Evolutionary conservation across 176 grass and related monocot genomes (phyloP).

Genomic region (Ampelocalamus luodianensis): DNA sequence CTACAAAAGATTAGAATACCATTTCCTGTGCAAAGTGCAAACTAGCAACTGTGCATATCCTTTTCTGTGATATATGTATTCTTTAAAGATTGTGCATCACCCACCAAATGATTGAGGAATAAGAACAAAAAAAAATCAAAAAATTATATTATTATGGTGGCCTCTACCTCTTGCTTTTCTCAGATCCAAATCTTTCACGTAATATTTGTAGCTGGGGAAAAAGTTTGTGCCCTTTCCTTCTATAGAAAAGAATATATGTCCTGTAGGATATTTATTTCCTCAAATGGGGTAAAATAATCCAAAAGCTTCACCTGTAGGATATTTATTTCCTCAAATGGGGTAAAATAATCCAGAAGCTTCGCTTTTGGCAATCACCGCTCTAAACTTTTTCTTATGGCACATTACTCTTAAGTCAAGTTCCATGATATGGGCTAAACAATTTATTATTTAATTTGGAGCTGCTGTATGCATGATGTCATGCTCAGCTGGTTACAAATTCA

Average conservation of each 20-base stretch:
- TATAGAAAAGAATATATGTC: conserved; percentile 19
- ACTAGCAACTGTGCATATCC: not conserved
- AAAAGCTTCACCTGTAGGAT: not conserved
- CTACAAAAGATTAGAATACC: not conserved
- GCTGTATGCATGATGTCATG: not conserved
- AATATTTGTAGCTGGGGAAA: conserved; percentile 36
- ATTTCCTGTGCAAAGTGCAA: conserved; percentile 15
- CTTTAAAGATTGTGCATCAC: not conserved
- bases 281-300: conserved; percentile 4
- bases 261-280: conserved; percentile 19
- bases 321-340: conserved; percentile 4
- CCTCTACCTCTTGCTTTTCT: conserved; percentile 18
- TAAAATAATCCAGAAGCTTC: conserved; percentile 1
- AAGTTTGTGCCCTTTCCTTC: conserved; percentile 45
- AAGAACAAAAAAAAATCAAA: not conserved
- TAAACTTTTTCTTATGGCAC: not conserved
- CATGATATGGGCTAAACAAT: not conserved
- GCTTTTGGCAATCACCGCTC: not conserved
- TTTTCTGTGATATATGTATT: not conserved
- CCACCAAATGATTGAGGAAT: conserved; percentile 44
- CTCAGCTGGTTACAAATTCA: not conserved
- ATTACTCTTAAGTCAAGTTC: not conserved
- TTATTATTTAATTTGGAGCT: not conserved
- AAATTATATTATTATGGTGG: conserved; percentile 26
- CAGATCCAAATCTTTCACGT: conserved; percentile 35